Base-by-base conservation (phyloP, 768 basidiomycete species). In the Kondoa subrosea region DNA sequence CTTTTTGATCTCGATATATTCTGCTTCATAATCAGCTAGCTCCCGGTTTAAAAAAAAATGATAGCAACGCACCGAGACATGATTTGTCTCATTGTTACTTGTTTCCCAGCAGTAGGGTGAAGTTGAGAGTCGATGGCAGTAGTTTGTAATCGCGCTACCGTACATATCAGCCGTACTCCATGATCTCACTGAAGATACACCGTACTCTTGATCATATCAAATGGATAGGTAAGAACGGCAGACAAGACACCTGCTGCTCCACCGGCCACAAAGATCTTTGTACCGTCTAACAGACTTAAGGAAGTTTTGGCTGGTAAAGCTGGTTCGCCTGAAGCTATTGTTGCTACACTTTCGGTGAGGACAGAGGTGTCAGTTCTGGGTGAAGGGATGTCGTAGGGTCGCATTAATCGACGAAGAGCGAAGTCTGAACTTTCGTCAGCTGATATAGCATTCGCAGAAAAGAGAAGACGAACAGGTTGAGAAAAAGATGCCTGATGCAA, bases 141-240 rank as follows among this genome's bases (percentile, higher is more conserved):
- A 33, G 29, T 33, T 32, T 32, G 15, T 33, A 63, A 30, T 27
- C 61, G 29, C 8, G 26, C 16, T 16, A n/a, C 2, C 8, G 16
- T 21, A 33, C 3, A 63, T 21, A 63, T 63, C 61, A 17, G 16
- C 61, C 33, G 29, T 4, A 30, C 58, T 4, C 30, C 33, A 27
- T n/a, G 3, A 33, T 8, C 3, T 32, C 14, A 12, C 61, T 17
- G 34, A 16, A 63, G 29, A 17, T 63, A 16, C 3, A 63, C 17
- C 30, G 14, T 27, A 16, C 29, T 63, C 30, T 63, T 63, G 61
- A 63, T 63, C 27, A 63, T 32, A 32, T 63, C 61, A 4, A 63
- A 25, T 14, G 58, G 58, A 27, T 60, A 60, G 14, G 58, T 25
- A 60, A 60, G n/a, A 26, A 60, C n/a, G 4, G 25, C n/a, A 4